phyloP scores from a whole-genome alignment of 164 flowering plant genomes.

The Aristolochia contorta region DNA sequence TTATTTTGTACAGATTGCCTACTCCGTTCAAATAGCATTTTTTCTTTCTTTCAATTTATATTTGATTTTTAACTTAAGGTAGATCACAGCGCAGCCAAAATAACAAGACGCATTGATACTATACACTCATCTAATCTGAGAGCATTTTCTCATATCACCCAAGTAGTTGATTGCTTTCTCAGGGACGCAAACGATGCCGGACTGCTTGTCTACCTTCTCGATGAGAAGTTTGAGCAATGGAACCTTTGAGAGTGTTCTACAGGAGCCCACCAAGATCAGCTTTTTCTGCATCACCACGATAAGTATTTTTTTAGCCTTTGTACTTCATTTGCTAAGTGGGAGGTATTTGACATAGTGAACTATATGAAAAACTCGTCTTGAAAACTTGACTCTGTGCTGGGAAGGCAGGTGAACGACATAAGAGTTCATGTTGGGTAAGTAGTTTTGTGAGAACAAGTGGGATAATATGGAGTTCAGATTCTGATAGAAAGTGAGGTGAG shows the following conservation, averaged over 20 bases:
- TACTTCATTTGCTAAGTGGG: not conserved
- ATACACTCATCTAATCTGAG: conserved; percentile 21
- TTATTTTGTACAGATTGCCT: too few relatives aligned
- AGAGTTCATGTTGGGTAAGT: too few relatives aligned
- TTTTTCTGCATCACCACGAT: conserved; percentile 56
- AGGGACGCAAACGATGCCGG: conserved; percentile 43
- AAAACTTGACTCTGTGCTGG: too few relatives aligned
- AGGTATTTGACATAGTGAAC: not conserved
- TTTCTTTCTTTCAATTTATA: too few relatives aligned
- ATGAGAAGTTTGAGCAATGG: conserved; percentile 84
- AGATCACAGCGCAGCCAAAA: not conserved
- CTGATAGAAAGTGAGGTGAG: not conserved
- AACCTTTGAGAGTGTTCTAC: conserved; percentile 70
- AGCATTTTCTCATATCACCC: conserved; percentile 44
- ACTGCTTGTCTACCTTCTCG: conserved; percentile 72
- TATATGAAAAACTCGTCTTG: not conserved
- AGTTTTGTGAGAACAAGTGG: too few relatives aligned
- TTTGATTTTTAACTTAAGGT: not conserved
- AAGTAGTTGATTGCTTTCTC: conserved; percentile 34
- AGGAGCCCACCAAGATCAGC: conserved; percentile 92
- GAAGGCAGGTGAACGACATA: too few relatives aligned
- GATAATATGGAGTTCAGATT: not conserved
- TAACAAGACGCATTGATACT: not conserved
- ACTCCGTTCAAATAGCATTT: too few relatives aligned
- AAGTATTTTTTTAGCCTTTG: not conserved